A percentile compares a stretch with the other conserved stretches of the same genome.
phyloP scores from a whole-genome alignment of 768 basidiomycete species.

The Suillus alpinus region DNA sequence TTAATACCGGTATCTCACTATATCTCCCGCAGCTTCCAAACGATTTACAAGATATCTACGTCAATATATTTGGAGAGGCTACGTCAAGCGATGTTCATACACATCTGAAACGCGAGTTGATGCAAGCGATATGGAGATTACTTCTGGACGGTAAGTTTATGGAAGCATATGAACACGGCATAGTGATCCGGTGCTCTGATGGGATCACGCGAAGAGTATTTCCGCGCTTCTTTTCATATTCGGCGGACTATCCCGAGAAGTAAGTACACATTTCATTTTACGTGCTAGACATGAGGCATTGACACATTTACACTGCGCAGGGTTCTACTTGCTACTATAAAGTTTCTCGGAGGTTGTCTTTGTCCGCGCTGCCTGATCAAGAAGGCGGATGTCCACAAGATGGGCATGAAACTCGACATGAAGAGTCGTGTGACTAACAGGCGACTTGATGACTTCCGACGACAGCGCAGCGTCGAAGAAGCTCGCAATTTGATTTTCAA shows the following conservation, averaged over 20 bases:
- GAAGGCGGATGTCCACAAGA: conserved; percentile 12
- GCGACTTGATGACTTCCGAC: not conserved
- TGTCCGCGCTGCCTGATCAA: conserved; percentile 25
- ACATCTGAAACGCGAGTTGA: conserved; percentile 11
- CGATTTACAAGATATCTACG: not conserved
- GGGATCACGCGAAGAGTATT: not conserved
- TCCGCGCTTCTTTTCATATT: conserved; percentile 11
- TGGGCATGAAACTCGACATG: conserved; percentile 13
- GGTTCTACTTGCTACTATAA: conserved; percentile 20
- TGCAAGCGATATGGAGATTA: conserved; percentile 16
- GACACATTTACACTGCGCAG: not conserved
- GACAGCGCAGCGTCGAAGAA: not conserved
- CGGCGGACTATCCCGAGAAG: conserved; percentile 22
- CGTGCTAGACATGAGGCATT: not conserved
- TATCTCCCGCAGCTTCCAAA: not conserved
- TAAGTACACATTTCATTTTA: not conserved
- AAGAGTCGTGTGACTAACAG: not conserved
- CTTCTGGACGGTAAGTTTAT: conserved; percentile 20
- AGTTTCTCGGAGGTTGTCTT: conserved; percentile 19
- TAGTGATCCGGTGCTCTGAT: conserved; percentile 13
- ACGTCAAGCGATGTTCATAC: not conserved
- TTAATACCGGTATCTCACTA: conserved; percentile 17
- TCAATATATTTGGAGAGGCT: not conserved
- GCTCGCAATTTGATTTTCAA: conserved; percentile 6
- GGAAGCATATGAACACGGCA: conserved; percentile 17